A percentile compares a stretch with the other conserved stretches of the same genome.
phyloP scores from a whole-genome alignment of 441 rosid genomes.

The Biscutella laevigata region DNA sequence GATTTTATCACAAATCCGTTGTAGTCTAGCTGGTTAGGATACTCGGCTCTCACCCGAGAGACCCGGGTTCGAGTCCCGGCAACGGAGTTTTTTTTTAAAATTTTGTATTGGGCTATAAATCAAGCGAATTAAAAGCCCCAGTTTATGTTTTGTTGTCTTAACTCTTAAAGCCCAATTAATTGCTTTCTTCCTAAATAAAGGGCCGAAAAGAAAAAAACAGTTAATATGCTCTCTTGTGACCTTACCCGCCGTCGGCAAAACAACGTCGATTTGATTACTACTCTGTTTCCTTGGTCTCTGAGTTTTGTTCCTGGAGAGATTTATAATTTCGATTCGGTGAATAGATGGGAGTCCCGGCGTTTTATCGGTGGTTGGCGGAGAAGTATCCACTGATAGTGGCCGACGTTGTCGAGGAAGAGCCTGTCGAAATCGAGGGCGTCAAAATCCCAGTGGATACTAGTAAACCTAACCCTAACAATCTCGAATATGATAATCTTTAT shows the following conservation, averaged over 20 bases:
- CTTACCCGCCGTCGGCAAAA: slow-evolving; percentile 29
- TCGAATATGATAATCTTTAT: slow-evolving; percentile 76
- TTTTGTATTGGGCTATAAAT: too few species aligned
- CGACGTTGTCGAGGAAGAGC: slow-evolving; percentile 67
- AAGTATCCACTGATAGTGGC: slow-evolving; percentile 67
- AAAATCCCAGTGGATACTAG: slow-evolving; percentile 79
- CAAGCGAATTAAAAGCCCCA: too few species aligned
- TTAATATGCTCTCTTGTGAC: slow-evolving; percentile 8
- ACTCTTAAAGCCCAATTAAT: neutral
- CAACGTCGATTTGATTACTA: slow-evolving; percentile 8
- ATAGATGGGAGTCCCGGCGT: slow-evolving; percentile 82
- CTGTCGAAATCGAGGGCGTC: slow-evolving; percentile 61
- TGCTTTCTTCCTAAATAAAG: neutral
- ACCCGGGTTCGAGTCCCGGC: slow-evolving; percentile 90
- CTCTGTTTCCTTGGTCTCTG: slow-evolving; percentile 5
- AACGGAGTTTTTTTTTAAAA: slow-evolving; percentile 39
- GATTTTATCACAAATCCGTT: slow-evolving; percentile 43
- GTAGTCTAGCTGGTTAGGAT: slow-evolving; percentile 98
- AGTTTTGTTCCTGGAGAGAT: neutral
- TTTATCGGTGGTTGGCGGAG: slow-evolving; percentile 85
- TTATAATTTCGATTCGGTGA: neutral
- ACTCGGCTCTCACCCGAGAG: slow-evolving; percentile 97
- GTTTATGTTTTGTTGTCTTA: too few species aligned
- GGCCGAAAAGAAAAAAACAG: neutral
- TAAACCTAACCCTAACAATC: slow-evolving; percentile 59